phyloP scores from a whole-genome alignment of 176 grass and related monocot species.

The Secale cereale region DNA sequence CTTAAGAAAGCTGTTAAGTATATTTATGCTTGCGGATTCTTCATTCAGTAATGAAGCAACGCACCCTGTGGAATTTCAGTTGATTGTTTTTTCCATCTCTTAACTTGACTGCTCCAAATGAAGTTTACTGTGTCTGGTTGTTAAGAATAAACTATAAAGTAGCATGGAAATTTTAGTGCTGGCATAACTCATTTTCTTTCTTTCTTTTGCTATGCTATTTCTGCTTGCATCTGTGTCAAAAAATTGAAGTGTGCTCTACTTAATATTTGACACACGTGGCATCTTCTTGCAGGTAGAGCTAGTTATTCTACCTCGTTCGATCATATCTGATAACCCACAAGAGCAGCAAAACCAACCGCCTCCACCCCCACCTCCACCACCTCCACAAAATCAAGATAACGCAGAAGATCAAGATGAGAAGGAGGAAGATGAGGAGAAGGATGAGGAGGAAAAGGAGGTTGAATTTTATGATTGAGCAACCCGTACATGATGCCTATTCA shows the following conservation, averaged over 20 bases:
- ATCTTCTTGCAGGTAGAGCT: constrained; percentile 81
- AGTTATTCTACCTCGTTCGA: constrained; percentile 93
- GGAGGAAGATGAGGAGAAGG: constrained; percentile 78
- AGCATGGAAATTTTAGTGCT: not conserved
- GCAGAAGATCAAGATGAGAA: constrained; percentile 89
- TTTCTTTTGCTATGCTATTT: constrained; percentile 19
- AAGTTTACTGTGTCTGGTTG: not conserved
- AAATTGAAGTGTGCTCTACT: not conserved
- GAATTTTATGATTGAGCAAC: constrained; percentile 18
- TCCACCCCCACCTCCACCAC: constrained; percentile 75
- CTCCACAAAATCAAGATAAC: constrained; percentile 91
- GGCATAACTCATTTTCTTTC: not conserved
- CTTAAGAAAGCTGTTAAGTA: constrained; percentile 99
- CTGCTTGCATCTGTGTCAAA: not conserved
- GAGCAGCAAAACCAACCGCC: constrained; percentile 88
- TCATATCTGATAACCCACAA: constrained; percentile 84
- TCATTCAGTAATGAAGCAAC: constrained; percentile 25
- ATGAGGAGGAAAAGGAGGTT: constrained; percentile 95
- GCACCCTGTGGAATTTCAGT: not conserved
- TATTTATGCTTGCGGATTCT: constrained; percentile 7
- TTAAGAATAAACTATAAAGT: not conserved
- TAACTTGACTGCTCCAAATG: constrained; percentile 21
- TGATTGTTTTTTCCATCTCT: constrained; percentile 2
- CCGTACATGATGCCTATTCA: constrained; percentile 10
- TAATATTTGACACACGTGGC: constrained; percentile 3